These are phyloP conservation scores for Lactarius sp. DNA, from an alignment of 768 basidiomycete species.

Conservation along the genomic window DNA sequence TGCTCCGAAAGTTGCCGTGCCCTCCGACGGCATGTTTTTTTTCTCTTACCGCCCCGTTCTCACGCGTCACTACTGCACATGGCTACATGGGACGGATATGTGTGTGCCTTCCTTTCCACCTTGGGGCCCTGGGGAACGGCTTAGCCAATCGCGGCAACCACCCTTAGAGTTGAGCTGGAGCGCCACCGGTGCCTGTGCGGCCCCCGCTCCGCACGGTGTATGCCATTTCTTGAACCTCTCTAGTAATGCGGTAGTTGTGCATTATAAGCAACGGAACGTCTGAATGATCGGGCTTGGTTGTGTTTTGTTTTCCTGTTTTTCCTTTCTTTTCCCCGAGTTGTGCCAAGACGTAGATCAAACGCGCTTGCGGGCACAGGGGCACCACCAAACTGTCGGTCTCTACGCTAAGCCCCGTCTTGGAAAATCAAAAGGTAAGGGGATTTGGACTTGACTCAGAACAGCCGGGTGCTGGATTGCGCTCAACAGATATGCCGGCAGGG, in stretches of 20 bases:
- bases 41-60: not conserved
- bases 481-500: slow-evolving; percentile 11
- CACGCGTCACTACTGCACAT: slow-evolving; percentile 11
- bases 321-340: not conserved
- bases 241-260: not conserved
- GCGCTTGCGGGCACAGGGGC: not conserved
- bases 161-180: not conserved
- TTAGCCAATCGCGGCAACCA: slow-evolving; percentile 7
- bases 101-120: not conserved
- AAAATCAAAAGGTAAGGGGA: not conserved
- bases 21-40: not conserved
- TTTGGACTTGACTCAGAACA: not conserved
- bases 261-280: not conserved
- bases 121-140: not conserved
- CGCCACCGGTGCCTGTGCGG: slow-evolving; percentile 18
- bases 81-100: slow-evolving; percentile 5
- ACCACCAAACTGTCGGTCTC: slow-evolving; percentile 2
- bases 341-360: not conserved
- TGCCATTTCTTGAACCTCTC: not conserved
- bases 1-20: slow-evolving; percentile 5
- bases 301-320: not conserved
- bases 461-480: not conserved
- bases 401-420: slow-evolving; percentile 1
- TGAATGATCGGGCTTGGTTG: not conserved
- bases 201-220: not conserved